These are phyloP conservation scores for Catunica adiposa DNA, from an alignment of 2,329 filamentous ascomycete species.

Conservation along the genomic window DNA sequence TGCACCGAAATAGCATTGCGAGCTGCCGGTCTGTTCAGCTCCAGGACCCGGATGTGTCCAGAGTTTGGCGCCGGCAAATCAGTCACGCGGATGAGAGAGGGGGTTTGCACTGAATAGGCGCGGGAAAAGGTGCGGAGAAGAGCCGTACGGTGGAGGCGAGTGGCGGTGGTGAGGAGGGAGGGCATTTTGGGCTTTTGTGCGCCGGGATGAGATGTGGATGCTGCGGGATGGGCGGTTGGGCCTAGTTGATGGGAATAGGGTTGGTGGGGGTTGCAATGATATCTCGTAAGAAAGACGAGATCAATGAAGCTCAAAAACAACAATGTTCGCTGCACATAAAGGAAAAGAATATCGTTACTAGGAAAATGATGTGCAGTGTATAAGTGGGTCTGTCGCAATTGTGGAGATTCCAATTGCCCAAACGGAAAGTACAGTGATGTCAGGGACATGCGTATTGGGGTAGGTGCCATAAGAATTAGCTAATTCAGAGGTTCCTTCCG, in stretches of 20 bases:
- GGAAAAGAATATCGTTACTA: not conserved
- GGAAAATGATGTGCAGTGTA: not conserved
- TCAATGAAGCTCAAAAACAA: not conserved
- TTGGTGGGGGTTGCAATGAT: not conserved
- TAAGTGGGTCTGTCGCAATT: not conserved
- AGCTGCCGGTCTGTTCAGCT: constrained; percentile 67
- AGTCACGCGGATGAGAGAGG: constrained; percentile 49
- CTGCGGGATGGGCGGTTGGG: not conserved
- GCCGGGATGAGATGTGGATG: too few species aligned
- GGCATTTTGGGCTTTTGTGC: not conserved
- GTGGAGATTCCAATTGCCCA: not conserved
- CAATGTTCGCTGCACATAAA: not conserved
- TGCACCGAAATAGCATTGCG: constrained; percentile 81
- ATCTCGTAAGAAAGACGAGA: not conserved
- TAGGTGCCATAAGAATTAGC: not conserved
- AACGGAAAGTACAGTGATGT: not conserved
- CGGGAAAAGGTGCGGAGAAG: constrained; percentile 15
- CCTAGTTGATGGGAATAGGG: not conserved
- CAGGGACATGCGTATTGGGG: not conserved
- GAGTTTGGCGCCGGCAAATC: constrained; percentile 61
- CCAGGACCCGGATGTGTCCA: constrained; percentile 74
- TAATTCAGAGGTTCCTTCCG: not conserved
- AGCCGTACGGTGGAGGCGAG: not conserved
- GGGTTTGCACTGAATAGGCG: constrained; percentile 29
- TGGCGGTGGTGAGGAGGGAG: not conserved